Conservation (phyloP, 2,329 filamentous ascomycete species). For the Cytospora schulzeri region DNA sequence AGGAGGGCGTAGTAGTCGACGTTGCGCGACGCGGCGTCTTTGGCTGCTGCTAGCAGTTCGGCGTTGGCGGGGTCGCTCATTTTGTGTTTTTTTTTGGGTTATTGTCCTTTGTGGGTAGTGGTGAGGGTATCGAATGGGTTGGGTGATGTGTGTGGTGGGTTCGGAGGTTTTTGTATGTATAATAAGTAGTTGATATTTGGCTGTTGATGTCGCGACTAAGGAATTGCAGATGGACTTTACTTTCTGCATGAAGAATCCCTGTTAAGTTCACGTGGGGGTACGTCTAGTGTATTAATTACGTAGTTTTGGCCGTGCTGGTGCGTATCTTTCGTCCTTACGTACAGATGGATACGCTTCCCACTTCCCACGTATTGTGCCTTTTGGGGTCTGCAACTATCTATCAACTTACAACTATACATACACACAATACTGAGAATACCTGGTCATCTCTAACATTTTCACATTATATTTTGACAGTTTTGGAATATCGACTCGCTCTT, state of each 20-base stretch:
- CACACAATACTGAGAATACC: no score
- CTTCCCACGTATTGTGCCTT: no score
- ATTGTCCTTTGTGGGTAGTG: not conserved
- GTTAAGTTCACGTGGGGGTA: not conserved
- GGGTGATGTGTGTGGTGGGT: not conserved
- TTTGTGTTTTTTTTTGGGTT: not conserved
- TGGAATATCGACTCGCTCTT: not conserved
- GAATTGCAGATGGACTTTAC: no score
- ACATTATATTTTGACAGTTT: not conserved
- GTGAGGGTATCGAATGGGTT: not conserved
- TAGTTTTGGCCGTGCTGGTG: not conserved
- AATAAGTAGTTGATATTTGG: not conserved
- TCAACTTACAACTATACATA: no score
- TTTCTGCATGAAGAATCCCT: not conserved
- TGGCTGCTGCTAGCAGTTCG: conserved; percentile 55
- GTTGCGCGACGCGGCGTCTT: conserved; percentile 62
- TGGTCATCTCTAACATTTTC: not conserved
- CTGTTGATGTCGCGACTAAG: not conserved
- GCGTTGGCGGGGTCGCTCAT: conserved; percentile 36
- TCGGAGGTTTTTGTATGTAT: not conserved
- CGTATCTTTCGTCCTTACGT: not conserved
- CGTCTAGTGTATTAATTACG: not conserved
- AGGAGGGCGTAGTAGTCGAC: conserved; percentile 80
- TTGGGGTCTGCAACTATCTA: no score
- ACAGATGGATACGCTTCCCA: no score